Base-by-base conservation (phyloP, 768 basidiomycete genomes). In the Pulveroboletus sp. region DNA sequence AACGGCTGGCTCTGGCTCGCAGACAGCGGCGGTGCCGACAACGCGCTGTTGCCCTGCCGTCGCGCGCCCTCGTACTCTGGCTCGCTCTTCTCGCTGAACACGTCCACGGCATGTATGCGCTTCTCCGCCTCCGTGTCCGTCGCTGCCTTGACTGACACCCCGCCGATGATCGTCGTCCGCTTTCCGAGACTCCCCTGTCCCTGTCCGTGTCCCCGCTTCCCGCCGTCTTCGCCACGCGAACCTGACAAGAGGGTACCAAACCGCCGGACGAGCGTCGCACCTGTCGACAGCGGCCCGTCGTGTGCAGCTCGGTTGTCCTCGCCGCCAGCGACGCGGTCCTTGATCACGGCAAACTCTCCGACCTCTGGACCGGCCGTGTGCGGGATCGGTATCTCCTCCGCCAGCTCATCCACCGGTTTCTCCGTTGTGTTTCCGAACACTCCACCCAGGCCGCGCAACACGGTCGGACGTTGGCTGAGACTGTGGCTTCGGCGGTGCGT, bases 401-500 rank as follows among this genome's bases (percentile, higher is more conserved):
- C 75, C 23, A 71, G 63, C 61, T 81, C 81, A 43, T 76, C 75
- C 30, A 71, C 68, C 17, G 63, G 63, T 45, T 59, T 69, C 44
- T 63, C 68, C 4, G 55, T 35, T 24, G 61, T 60, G 13, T n/a
- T n/a, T n/a, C 83, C 82, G 64, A 86, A 82, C 71, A 84, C 75
- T 10, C 77, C 79, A 22, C 77, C 74, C 79, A 82, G 80, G 3
- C 80, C 78, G 37, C 80, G 74, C 17, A 76, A 57, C 3, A 67
- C 69, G 2, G 62, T 68, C 11, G 87, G 89, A 17, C 88, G 71
- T 62, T 90, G 86, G 57, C 85, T 88, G 67, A 93, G 76, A 61
- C 87, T 89, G 64, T 92, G 90, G 53, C 87, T 91, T 46, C 89
- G 75, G 45, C 85, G 76, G 67, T 93, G 91, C 6, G 85, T 87